Conservation (phyloP, 2,329 filamentous ascomycete genomes). For the Dichotomopilus funicola region DNA sequence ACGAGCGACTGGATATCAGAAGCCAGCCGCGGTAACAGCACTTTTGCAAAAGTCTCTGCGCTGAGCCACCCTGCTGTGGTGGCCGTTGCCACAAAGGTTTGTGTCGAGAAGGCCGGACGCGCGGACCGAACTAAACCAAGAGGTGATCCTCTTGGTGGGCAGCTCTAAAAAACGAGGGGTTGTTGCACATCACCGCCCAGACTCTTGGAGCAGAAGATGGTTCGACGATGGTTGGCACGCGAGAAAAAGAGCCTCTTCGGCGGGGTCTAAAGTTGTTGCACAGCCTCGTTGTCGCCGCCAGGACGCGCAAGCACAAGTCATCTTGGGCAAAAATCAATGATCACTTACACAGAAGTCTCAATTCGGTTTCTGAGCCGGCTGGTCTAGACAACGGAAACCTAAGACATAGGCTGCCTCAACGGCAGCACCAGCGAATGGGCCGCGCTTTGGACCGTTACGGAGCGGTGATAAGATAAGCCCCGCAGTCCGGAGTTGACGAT, state of each 20-base stretch:
- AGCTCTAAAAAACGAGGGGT: not conserved
- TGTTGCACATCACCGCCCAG: not conserved
- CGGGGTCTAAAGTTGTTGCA: not conserved
- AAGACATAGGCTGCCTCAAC: too few relatives aligned
- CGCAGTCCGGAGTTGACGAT: not conserved
- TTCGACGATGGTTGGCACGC: too few relatives aligned
- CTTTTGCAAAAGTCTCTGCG: too few relatives aligned
- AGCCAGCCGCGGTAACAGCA: not conserved
- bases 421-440: too few relatives aligned
- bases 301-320: conserved; percentile 15
- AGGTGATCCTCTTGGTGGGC: not conserved
- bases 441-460: too few relatives aligned
- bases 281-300: conserved; percentile 12
- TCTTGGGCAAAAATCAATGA: too few relatives aligned
- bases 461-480: conserved; percentile 7
- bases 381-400: too few relatives aligned
- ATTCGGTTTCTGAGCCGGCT: too few relatives aligned
- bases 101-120: not conserved
- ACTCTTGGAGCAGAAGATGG: not conserved
- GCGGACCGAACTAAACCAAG: not conserved
- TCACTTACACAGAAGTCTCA: too few relatives aligned
- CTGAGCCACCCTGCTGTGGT: not conserved
- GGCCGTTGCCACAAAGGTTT: not conserved
- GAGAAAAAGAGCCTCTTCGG: too few relatives aligned
- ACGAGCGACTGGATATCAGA: not conserved